These are phyloP conservation scores for Calonectria pseudoturangicola DNA, from an alignment of 2,329 filamentous ascomycete genomes.

Conservation along the genomic window DNA sequence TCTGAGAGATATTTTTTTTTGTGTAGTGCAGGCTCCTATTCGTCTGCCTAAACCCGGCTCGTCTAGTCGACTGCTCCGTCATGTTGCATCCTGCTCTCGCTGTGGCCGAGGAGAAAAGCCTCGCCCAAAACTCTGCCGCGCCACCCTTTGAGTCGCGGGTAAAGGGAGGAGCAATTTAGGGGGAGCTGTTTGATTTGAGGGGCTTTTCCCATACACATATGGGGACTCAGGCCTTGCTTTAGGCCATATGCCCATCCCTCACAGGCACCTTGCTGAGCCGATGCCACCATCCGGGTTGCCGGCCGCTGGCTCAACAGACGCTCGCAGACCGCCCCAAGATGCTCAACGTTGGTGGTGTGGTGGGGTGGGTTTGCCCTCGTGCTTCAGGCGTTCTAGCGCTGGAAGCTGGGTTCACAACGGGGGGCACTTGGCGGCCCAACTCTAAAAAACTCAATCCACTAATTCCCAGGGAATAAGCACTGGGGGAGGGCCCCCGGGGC, in stretches of 20 bases:
- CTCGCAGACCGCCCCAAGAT: slow-evolving; percentile 6
- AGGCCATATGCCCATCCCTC: too few species aligned
- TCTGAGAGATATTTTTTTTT: slow-evolving; percentile 9
- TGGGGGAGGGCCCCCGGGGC: neutral
- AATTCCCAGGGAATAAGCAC: slow-evolving; percentile 10
- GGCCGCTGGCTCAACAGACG: neutral
- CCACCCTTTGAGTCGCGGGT: slow-evolving; percentile 47
- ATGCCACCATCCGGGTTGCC: neutral
- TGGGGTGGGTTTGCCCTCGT: neutral
- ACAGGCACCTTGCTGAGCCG: neutral
- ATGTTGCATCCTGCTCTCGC: slow-evolving; percentile 39
- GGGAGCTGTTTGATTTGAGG: too few species aligned
- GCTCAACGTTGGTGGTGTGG: slow-evolving; percentile 1
- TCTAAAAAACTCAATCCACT: slow-evolving; percentile 24
- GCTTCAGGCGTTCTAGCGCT: neutral
- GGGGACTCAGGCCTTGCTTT: too few species aligned
- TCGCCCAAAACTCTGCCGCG: slow-evolving; percentile 52
- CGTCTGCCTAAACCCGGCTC: slow-evolving; percentile 35
- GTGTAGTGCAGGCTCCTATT: slow-evolving; percentile 13
- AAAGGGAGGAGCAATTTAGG: neutral
- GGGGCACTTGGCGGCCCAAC: slow-evolving; percentile 11
- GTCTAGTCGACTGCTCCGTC: slow-evolving; percentile 33
- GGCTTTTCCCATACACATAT: too few species aligned
- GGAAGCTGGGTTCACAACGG: slow-evolving; percentile 10
- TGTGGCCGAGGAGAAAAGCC: slow-evolving; percentile 41